Evolutionary conservation across 345 rosid species (phyloP).

Genomic region (Linum lewisii): DNA sequence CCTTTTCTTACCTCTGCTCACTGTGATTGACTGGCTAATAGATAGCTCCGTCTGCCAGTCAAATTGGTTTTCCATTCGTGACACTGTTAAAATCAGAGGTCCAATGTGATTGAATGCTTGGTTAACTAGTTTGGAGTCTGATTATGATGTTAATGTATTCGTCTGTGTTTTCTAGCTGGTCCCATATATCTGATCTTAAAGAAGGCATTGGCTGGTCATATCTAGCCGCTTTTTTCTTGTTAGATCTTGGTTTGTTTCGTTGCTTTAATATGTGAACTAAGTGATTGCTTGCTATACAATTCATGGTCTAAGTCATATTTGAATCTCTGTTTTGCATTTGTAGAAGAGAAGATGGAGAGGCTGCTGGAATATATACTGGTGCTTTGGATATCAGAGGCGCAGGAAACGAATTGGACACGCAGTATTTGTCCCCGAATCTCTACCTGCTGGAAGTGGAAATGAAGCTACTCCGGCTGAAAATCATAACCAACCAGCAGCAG

Average conservation of each 20-base stretch:
- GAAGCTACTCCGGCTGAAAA: constrained; percentile 31
- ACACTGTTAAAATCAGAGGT: background rate
- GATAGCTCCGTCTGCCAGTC: background rate
- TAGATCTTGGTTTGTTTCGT: background rate
- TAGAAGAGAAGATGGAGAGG: constrained; percentile 78
- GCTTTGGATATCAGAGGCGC: constrained; percentile 60
- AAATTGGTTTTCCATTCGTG: background rate
- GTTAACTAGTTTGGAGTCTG: background rate
- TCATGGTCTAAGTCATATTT: constrained; percentile 2
- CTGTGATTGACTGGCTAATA: background rate
- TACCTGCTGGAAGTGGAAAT: constrained; percentile 15
- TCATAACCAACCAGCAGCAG: constrained; percentile 24
- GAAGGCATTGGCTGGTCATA: background rate
- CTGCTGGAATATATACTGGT: constrained; percentile 51
- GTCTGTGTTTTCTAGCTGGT: background rate
- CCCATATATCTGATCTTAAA: background rate
- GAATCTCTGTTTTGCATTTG: constrained; percentile 13
- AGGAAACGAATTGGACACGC: constrained; percentile 67
- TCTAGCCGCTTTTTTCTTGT: background rate
- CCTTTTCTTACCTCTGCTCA: background rate
- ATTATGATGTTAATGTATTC: background rate
- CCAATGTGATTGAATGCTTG: background rate
- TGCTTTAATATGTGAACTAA: background rate
- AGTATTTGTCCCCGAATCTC: constrained; percentile 48
- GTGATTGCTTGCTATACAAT: no score